Percentiles rank a stretch among this genome's conserved stretches.
Evolutionary conservation across 495 filamentous ascomycete species (phyloP).

Genomic region (Trichoderma erinaceum): DNA sequence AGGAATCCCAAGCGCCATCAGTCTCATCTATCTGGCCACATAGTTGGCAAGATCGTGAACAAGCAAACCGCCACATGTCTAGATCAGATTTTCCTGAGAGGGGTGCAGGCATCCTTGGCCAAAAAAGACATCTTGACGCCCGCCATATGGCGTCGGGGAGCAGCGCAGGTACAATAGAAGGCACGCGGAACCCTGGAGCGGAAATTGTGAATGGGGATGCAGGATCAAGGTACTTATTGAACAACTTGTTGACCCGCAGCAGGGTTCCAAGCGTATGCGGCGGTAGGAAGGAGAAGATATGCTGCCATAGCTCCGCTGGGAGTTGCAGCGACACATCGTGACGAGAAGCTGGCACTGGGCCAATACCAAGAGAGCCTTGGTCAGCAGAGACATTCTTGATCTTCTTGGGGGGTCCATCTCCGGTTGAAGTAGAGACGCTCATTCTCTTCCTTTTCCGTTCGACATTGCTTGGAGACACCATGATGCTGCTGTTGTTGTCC

Average conservation of each 20-base stretch:
- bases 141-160: constrained; percentile 55
- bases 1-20: constrained; percentile 18
- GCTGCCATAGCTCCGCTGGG: constrained; percentile 49
- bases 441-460: background rate
- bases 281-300: constrained; percentile 47
- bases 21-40: constrained; percentile 35
- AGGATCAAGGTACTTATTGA: constrained; percentile 48
- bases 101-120: constrained; percentile 51
- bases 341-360: background rate
- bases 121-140: constrained; percentile 48
- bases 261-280: constrained; percentile 45
- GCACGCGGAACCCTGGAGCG: constrained; percentile 19
- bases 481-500: background rate
- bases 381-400: background rate
- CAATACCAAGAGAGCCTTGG: background rate
- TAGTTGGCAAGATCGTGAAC: constrained; percentile 48
- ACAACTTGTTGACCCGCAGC: constrained; percentile 46
- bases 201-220: constrained; percentile 27
- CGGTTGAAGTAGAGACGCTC: background rate
- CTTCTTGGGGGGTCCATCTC: background rate
- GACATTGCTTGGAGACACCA: background rate
- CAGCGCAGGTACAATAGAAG: constrained; percentile 22
- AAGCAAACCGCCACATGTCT: constrained; percentile 57
- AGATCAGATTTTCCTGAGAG: constrained; percentile 50
- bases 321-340: constrained; percentile 22